A percentile compares a stretch with the other conserved stretches of the same genome.
phyloP scores from a whole-genome alignment of 495 filamentous ascomycete species.

The Corynascus novoguineensis region DNA sequence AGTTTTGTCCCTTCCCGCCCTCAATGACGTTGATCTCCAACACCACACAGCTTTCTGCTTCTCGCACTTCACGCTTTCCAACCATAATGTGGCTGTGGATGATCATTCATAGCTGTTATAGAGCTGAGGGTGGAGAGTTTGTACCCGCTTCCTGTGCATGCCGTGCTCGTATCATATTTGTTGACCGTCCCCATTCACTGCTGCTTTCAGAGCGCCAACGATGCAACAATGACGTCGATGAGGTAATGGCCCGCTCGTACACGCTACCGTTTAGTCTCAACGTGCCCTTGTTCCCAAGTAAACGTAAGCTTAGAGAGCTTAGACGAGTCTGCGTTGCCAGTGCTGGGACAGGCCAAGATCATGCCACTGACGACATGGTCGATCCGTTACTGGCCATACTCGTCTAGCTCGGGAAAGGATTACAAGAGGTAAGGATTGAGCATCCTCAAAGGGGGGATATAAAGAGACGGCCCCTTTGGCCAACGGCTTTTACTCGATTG shows the following conservation, averaged over 20 bases:
- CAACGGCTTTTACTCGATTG: background rate
- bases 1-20: background rate
- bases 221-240: slow-evolving; percentile 14
- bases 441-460: slow-evolving; percentile 6
- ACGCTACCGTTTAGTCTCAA: background rate
- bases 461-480: background rate
- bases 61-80: no score
- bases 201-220: background rate
- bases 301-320: background rate
- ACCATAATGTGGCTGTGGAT: no score
- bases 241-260: slow-evolving; percentile 9
- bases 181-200: background rate
- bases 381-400: background rate
- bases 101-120: background rate
- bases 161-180: no score
- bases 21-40: background rate
- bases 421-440: background rate
- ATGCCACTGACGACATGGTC: slow-evolving; percentile 10
- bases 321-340: background rate
- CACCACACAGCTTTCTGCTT: background rate
- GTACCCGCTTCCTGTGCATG: background rate
- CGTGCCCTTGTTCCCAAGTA: background rate
- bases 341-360: slow-evolving; percentile 8
- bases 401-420: background rate
- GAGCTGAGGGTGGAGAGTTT: no score